phyloP scores from a whole-genome alignment of 73 alveolate genomes.

The Breviolum minutum region DNA sequence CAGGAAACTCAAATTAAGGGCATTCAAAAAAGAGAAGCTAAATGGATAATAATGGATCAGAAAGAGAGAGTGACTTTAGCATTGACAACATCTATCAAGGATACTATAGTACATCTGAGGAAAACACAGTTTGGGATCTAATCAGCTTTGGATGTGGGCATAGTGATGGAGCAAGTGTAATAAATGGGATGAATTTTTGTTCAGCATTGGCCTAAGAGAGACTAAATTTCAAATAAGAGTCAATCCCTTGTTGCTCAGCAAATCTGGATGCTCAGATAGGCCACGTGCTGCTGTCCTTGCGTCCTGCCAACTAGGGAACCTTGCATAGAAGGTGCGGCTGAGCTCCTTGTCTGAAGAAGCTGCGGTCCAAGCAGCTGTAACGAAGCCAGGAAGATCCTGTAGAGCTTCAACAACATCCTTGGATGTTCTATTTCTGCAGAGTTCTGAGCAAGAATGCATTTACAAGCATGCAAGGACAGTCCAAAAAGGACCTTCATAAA shows the following conservation, averaged over 20 bases:
- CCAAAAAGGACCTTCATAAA: not conserved
- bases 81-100: too few species aligned
- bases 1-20: too few species aligned
- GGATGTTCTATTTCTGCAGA: not conserved
- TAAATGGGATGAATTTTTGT: too few species aligned
- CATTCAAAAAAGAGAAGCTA: too few species aligned
- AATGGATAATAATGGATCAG: too few species aligned
- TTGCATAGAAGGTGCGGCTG: slow-evolving; percentile 57
- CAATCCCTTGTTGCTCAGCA: slow-evolving; percentile 25
- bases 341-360: not conserved
- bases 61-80: too few species aligned
- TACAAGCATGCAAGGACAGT: not conserved
- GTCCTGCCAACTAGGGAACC: not conserved
- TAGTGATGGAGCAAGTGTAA: too few species aligned
- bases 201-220: not conserved
- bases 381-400: slow-evolving; percentile 41
- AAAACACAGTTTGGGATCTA: too few species aligned
- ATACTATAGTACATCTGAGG: too few species aligned
- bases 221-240: not conserved
- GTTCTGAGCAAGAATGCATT: too few species aligned
- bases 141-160: too few species aligned
- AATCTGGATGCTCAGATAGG: not conserved
- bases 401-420: slow-evolving; percentile 40
- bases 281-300: not conserved
- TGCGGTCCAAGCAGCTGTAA: slow-evolving; percentile 37